These are phyloP conservation scores for Trametes versicolor DNA, from an alignment of 1,284 basidiomycete species.

Conservation along the genomic window DNA sequence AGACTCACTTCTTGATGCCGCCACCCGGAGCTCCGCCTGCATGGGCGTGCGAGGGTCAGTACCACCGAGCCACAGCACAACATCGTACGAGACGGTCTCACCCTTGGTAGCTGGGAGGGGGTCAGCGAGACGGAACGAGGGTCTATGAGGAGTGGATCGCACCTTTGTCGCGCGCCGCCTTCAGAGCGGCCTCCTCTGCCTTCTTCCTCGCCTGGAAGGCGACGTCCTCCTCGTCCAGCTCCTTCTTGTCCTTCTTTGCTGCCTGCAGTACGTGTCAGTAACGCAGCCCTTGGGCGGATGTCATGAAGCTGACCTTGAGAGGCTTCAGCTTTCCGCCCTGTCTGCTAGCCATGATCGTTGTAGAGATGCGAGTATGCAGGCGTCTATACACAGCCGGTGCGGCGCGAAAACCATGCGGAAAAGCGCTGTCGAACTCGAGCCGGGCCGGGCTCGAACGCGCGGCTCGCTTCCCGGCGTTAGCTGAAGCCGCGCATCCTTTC, in stretches of 20 bases:
- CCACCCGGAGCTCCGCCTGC: constrained; percentile 74
- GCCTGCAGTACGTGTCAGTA: constrained; percentile 53
- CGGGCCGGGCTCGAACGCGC: constrained; percentile 17
- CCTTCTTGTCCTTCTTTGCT: constrained; percentile 81
- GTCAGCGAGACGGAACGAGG: constrained; percentile 1
- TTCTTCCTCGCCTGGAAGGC: constrained; percentile 82
- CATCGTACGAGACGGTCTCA: constrained; percentile 44
- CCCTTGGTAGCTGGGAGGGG: constrained; percentile 65
- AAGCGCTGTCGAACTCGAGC: background rate
- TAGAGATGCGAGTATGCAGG: constrained; percentile 19
- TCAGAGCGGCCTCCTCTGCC: constrained; percentile 72
- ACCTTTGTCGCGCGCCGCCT: constrained; percentile 77
- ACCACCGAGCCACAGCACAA: background rate
- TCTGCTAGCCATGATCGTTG: constrained; percentile 66
- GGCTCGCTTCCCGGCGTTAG: background rate
- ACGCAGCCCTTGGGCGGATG: background rate
- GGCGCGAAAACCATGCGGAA: constrained; percentile 5
- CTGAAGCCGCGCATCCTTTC: background rate
- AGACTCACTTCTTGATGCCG: constrained; percentile 84
- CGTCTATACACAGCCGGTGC: constrained; percentile 1
- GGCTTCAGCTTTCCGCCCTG: constrained; percentile 87
- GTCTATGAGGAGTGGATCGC: constrained; percentile 24
- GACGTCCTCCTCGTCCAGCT: constrained; percentile 72
- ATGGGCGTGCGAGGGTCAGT: constrained; percentile 18
- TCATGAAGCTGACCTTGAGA: constrained; percentile 57